phyloP scores from a whole-genome alignment of 495 filamentous ascomycete genomes.

The Penicillium lagena region DNA sequence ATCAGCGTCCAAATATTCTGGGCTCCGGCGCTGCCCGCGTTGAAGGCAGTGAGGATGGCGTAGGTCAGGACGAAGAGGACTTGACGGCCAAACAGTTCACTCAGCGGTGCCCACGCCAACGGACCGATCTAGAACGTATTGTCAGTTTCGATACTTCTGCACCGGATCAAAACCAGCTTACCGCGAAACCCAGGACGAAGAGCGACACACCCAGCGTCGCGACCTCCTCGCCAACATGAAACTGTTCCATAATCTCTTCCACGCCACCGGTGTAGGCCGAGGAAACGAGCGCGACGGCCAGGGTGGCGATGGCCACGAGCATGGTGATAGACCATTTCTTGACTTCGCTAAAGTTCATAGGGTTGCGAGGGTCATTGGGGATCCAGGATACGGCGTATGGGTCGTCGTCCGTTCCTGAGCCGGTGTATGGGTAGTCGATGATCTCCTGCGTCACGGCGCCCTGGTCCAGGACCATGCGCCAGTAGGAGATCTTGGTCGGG shows the following conservation, averaged over 20 bases:
- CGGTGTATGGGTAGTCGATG: conserved; percentile 53
- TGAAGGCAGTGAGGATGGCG: conserved; percentile 60
- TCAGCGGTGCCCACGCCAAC: conserved; percentile 59
- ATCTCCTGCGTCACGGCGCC: conserved; percentile 50
- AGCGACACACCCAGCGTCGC: conserved; percentile 64
- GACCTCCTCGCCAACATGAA: conserved; percentile 53
- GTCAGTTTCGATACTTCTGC: neutral
- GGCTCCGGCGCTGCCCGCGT: conserved; percentile 54
- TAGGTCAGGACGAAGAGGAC: conserved; percentile 62
- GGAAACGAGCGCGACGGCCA: conserved; percentile 70
- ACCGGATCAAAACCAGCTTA: conserved; percentile 10
- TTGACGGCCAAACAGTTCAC: conserved; percentile 69
- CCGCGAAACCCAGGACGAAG: conserved; percentile 73
- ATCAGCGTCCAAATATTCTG: conserved; percentile 60
- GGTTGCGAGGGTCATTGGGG: conserved; percentile 63
- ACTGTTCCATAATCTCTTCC: conserved; percentile 50
- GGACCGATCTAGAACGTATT: conserved; percentile 29
- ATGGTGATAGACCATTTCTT: conserved; percentile 70
- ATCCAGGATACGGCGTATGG: conserved; percentile 74
- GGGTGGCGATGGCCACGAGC: conserved; percentile 58
- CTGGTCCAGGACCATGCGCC: conserved; percentile 44
- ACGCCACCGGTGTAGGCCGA: conserved; percentile 72
- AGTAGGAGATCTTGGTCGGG: conserved; percentile 35
- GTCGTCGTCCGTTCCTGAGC: conserved; percentile 65
- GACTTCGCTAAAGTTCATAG: conserved; percentile 52